Conservation (phyloP, 108 stramenopile genomes). For the Thalassiosira profunda region DNA sequence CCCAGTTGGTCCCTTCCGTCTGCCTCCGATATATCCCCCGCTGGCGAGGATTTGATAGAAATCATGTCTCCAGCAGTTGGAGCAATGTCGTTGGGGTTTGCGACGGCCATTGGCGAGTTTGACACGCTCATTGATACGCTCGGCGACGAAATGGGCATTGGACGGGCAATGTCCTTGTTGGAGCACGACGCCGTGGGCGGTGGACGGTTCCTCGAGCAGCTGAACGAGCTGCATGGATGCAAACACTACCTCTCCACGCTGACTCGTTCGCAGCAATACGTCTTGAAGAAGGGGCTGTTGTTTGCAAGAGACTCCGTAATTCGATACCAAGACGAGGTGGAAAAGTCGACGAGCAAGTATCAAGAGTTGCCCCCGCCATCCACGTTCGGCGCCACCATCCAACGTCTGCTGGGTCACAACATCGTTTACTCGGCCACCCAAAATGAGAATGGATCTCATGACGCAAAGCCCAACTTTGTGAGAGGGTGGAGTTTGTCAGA, state of each 20-base stretch:
- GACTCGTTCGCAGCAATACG: constrained; percentile 52
- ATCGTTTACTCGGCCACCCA: constrained; percentile 33
- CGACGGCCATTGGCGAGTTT: constrained; percentile 58
- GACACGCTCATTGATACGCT: constrained; percentile 73
- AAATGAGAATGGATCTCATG: constrained; percentile 12
- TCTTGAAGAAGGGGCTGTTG: constrained; percentile 62
- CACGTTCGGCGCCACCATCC: constrained; percentile 54
- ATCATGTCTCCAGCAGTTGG: constrained; percentile 59
- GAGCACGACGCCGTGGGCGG: neutral
- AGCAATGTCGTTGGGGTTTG: constrained; percentile 57
- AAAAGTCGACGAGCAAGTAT: neutral
- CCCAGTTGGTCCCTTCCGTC: constrained; percentile 6
- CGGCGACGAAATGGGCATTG: constrained; percentile 43
- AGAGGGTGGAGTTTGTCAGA: constrained; percentile 61
- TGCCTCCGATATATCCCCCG: constrained; percentile 23
- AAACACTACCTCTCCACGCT: constrained; percentile 56
- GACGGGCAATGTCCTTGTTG: neutral
- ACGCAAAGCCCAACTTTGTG: constrained; percentile 22
- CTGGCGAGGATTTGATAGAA: too few species aligned
- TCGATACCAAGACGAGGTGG: constrained; percentile 38
- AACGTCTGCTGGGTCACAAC: constrained; percentile 51
- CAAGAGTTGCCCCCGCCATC: constrained; percentile 45
- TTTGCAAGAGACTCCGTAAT: constrained; percentile 69
- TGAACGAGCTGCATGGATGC: constrained; percentile 25
- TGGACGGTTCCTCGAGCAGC: neutral